These are phyloP conservation scores for Suillus luteus DNA, from an alignment of 768 basidiomycete genomes.

Conservation along the genomic window DNA sequence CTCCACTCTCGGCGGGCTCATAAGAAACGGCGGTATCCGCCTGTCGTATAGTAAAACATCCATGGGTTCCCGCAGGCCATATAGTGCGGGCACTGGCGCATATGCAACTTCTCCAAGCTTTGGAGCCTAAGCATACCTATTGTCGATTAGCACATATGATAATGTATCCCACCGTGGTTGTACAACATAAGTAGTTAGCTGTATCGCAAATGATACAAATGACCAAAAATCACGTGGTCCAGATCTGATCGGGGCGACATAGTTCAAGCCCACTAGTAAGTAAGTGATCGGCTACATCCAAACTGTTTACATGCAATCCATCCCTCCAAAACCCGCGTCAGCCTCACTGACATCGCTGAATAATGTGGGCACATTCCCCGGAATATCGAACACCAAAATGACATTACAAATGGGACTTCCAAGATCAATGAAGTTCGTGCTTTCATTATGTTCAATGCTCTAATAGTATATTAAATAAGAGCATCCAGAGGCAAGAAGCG, in stretches of 20 bases:
- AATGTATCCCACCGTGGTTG: neutral
- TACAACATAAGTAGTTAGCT: neutral
- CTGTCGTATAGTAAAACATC: constrained; percentile 98
- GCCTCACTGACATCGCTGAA: constrained; percentile 1
- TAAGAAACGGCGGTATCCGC: constrained; percentile 93
- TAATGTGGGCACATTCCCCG: neutral
- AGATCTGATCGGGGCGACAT: constrained; percentile 3
- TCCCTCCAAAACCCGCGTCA: neutral
- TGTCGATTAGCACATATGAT: neutral
- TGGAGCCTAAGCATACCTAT: neutral
- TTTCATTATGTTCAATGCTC: neutral
- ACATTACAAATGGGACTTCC: neutral
- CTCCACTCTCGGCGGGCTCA: constrained; percentile 83
- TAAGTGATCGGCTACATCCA: constrained; percentile 11
- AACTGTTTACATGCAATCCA: constrained; percentile 12
- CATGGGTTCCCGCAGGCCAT: constrained; percentile 85
- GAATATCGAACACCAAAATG: constrained; percentile 1
- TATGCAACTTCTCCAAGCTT: constrained; percentile 16
- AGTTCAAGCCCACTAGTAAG: neutral
- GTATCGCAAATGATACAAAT: neutral
- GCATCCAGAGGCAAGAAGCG: constrained; percentile 52
- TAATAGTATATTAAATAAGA: constrained; percentile 3
- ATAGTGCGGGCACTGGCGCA: constrained; percentile 44
- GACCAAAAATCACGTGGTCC: neutral
- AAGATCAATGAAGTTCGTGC: constrained; percentile 6